Conservation (phyloP, 495 filamentous ascomycete genomes). For the Talaromyces nanjingensis region DNA sequence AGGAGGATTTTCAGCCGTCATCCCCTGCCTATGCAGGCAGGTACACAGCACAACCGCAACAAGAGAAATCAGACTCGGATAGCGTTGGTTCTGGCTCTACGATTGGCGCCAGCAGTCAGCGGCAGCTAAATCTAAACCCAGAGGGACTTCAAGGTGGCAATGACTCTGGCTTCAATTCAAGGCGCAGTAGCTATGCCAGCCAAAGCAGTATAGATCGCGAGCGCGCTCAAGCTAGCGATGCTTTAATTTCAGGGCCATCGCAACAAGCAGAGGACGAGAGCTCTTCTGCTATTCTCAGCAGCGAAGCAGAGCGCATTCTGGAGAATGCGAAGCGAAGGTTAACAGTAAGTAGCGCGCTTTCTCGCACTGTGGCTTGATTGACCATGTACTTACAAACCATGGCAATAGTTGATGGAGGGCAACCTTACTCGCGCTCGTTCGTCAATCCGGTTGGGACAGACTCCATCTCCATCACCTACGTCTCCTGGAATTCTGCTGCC, state of each 20-base stretch:
- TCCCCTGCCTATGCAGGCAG: slow-evolving; percentile 17
- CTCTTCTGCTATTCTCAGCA: slow-evolving; percentile 69
- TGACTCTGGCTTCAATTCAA: neutral
- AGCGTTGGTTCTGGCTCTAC: slow-evolving; percentile 36
- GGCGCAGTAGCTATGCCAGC: slow-evolving; percentile 5
- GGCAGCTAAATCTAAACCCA: neutral
- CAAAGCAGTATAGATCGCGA: slow-evolving; percentile 7
- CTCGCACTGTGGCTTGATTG: neutral
- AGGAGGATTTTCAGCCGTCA: slow-evolving; percentile 39
- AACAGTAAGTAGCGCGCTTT: slow-evolving; percentile 52
- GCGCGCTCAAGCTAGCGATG: slow-evolving; percentile 7
- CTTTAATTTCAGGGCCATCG: slow-evolving; percentile 16
- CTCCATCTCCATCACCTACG: slow-evolving; percentile 46
- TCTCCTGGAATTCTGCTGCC: slow-evolving; percentile 19
- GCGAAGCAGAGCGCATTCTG: slow-evolving; percentile 78
- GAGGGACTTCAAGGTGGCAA: neutral
- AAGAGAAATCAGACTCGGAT: slow-evolving; percentile 17
- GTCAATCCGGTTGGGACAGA: slow-evolving; percentile 55
- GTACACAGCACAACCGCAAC: neutral
- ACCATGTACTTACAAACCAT: neutral
- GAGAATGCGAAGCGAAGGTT: slow-evolving; percentile 85
- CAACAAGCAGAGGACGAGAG: slow-evolving; percentile 38
- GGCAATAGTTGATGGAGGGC: slow-evolving; percentile 75
- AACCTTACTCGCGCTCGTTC: slow-evolving; percentile 76
- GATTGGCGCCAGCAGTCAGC: slow-evolving; percentile 29